These are phyloP conservation scores for Russula lepida DNA, from an alignment of 768 basidiomycete species.

Conservation along the genomic window DNA sequence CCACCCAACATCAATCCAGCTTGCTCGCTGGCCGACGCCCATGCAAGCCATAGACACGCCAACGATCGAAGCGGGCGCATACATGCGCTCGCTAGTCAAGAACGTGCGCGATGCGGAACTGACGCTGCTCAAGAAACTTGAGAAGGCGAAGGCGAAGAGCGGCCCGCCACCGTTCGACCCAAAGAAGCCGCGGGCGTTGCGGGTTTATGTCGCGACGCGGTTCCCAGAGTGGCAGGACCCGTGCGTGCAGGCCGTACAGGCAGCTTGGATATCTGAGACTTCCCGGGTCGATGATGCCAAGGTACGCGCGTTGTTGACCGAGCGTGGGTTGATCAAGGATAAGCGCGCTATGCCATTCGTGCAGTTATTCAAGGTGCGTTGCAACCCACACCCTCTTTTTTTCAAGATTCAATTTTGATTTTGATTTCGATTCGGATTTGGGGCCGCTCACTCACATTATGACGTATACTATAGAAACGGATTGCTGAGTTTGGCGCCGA, in stretches of 20 bases:
- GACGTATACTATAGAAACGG: constrained; percentile 49
- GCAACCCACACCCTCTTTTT: constrained; percentile 11
- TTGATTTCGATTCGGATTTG: not conserved
- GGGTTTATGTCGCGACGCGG: constrained; percentile 80
- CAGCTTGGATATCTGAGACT: constrained; percentile 47
- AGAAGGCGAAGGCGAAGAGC: constrained; percentile 51
- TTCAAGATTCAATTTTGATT: not conserved
- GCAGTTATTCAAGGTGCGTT: constrained; percentile 78
- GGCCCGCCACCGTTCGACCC: constrained; percentile 62
- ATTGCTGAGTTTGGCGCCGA: constrained; percentile 67
- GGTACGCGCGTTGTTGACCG: constrained; percentile 57
- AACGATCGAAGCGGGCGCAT: constrained; percentile 63
- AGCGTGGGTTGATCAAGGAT: constrained; percentile 84
- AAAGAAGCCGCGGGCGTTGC: constrained; percentile 73
- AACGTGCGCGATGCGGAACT: constrained; percentile 85
- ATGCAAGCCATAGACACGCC: constrained; percentile 49
- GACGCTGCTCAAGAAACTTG: constrained; percentile 65
- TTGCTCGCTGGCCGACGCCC: constrained; percentile 75
- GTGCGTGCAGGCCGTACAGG: constrained; percentile 68
- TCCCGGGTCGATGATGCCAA: constrained; percentile 76
- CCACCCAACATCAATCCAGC: constrained; percentile 68
- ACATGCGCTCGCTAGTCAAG: constrained; percentile 90
- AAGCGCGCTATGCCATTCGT: constrained; percentile 95
- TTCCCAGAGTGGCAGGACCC: constrained; percentile 94
- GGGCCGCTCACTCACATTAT: no score